Evolutionary conservation across 306 rosid genomes (phyloP).

Genomic region (Trifolium fragiferum): DNA sequence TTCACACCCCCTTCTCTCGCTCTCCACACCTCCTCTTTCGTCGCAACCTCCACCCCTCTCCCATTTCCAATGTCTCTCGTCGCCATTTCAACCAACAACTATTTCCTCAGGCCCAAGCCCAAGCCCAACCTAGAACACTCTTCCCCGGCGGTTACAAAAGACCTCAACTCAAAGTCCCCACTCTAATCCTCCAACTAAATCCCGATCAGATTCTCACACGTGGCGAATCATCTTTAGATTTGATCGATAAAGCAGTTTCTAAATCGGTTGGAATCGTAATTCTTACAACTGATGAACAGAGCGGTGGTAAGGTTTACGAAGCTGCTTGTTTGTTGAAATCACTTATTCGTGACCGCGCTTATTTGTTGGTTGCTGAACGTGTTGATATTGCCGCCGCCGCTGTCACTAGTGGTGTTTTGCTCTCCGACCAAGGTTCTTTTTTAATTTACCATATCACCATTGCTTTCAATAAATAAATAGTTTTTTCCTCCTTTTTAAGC

Average conservation of each 20-base stretch:
- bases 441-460: background rate
- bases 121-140: conserved; percentile 56
- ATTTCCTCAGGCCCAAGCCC: conserved; percentile 40
- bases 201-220: conserved; percentile 56
- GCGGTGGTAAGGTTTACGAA: conserved; percentile 72
- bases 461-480: background rate
- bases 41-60: conserved; percentile 20
- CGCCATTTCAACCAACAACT: conserved; percentile 33
- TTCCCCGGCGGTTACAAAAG: conserved; percentile 94
- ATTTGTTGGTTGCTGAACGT: conserved; percentile 78
- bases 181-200: conserved; percentile 63
- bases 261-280: conserved; percentile 73
- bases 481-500: background rate
- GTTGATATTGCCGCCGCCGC: conserved; percentile 94
- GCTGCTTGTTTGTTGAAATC: conserved; percentile 88
- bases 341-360: conserved; percentile 71
- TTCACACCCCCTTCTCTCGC: conserved; percentile 45
- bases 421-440: conserved; percentile 81
- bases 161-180: conserved; percentile 73
- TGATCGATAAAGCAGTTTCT: conserved; percentile 70
- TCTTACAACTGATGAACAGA: conserved; percentile 56
- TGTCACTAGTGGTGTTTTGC: conserved; percentile 76
- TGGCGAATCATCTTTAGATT: conserved; percentile 43
- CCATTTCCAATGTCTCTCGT: conserved; percentile 49
- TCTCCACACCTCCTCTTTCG: conserved; percentile 35